Evolutionary conservation across 768 basidiomycete genomes (phyloP), one percentile per base, ranked within the genome.

Genomic region (Leccinum subtestaceum): DNA sequence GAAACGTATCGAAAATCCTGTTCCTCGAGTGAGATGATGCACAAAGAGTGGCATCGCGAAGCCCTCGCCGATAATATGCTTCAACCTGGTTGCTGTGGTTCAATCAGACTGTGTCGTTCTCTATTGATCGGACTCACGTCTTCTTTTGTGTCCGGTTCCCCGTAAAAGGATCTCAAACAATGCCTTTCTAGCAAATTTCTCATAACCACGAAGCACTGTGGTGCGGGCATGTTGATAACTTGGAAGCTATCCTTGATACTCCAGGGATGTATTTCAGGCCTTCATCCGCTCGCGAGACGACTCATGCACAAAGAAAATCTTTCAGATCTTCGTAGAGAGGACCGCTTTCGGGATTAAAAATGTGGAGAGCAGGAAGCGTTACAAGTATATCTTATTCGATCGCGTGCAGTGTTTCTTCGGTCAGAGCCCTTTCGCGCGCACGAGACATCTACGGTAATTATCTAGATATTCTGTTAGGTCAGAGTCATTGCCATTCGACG

Each of bases 1-100:
- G 80, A 23, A 95, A 72, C 1, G 94, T 95, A 69, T 95, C 94
- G 63, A 96, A 96, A 67, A 95, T 94, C 66, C 92, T 94, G 66
- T 29, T 21, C 29, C 32, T 25, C 29, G 13, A 43, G 57, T 73
- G 15, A 72, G 66, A 55, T 31, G 21, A 52, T 13, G 38, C 23
- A 40, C 21, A 43, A 38, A 32, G 5, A n/a, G 13, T 31, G 32
- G 2, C 15, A 52, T 40, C 21, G 25, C 19, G 32, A 32, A 29
- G 49, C 46, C 60, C 59, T 67, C 66, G 91, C 91, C 93, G 84
- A 75, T 92, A 94, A 73, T 95, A 95, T 5, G 91, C 93, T 72
- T 95, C 93, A 53, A 91, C 85, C 93, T 94, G 70, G 53, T 51
- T 46, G 31, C 55, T 62, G 55, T 57, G 27, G 56, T 67, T 70